These are phyloP conservation scores for Adenanthera pavonina DNA, from an alignment of 306 rosid genomes.

Conservation along the genomic window DNA sequence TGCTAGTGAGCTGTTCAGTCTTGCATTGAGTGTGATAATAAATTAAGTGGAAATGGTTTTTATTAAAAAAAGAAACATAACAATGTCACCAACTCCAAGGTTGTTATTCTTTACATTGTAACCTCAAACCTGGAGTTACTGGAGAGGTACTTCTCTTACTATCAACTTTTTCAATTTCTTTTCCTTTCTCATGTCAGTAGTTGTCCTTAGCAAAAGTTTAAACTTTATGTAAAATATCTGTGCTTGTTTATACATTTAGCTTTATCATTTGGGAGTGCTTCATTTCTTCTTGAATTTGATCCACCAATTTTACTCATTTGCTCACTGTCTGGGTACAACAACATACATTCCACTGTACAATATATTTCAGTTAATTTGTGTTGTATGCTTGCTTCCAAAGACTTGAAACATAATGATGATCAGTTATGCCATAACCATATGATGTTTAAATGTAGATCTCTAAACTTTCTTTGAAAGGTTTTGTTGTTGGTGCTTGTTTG, in stretches of 20 bases:
- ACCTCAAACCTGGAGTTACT: background rate
- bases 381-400: background rate
- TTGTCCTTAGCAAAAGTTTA: background rate
- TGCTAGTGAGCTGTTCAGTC: constrained; percentile 6
- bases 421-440: constrained; percentile 24
- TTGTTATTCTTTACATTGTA: background rate
- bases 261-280: background rate
- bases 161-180: background rate
- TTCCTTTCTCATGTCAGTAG: background rate
- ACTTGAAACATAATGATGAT: constrained; percentile 27
- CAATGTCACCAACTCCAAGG: background rate
- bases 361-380: constrained; percentile 6
- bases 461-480: constrained; percentile 63
- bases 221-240: background rate
- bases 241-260: background rate
- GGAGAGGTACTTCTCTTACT: background rate
- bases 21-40: constrained; percentile 9
- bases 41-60: background rate
- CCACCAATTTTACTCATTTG: background rate
- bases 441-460: constrained; percentile 63
- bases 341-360: background rate
- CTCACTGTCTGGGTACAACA: background rate
- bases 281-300: background rate
- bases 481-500: constrained; percentile 74
- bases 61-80: constrained; percentile 17